Percentiles rank a stretch among this genome's conserved stretches.
Conservation (phyloP, 768 basidiomycete species). For the Saitozyma podzolica region DNA sequence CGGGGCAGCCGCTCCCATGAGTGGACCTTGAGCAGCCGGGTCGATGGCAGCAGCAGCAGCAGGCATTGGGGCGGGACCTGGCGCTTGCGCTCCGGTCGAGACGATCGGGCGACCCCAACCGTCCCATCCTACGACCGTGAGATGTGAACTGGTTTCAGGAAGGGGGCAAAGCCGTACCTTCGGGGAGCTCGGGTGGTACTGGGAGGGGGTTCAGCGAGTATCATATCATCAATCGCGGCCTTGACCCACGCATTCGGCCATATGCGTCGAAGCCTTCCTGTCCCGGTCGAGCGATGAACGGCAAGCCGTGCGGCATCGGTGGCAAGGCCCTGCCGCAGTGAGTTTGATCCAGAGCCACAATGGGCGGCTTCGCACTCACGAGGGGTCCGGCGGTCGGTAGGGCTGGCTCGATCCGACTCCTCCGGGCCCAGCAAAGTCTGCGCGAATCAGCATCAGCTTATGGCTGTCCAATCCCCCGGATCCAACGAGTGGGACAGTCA, state of each 20-base stretch:
- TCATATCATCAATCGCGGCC: background rate
- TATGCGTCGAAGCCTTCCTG: constrained; percentile 49
- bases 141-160: background rate
- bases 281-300: constrained; percentile 47
- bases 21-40: constrained; percentile 6
- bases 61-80: constrained; percentile 4
- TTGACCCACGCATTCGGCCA: constrained; percentile 41
- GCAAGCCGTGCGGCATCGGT: constrained; percentile 46
- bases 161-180: constrained; percentile 23
- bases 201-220: constrained; percentile 1
- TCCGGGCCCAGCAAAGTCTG: constrained; percentile 50
- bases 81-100: constrained; percentile 9
- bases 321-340: constrained; percentile 13
- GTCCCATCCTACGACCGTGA: constrained; percentile 34
- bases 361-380: constrained; percentile 10
- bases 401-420: constrained; percentile 45
- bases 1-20: background rate
- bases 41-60: constrained; percentile 1
- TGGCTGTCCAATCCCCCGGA: background rate
- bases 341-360: background rate
- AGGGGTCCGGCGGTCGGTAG: constrained; percentile 47
- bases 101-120: constrained; percentile 47
- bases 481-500: background rate
- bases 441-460: constrained; percentile 6
- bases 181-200: constrained; percentile 45